Conservation (phyloP, 371 early-diverging fungal species). For the Mucor irregularis region DNA sequence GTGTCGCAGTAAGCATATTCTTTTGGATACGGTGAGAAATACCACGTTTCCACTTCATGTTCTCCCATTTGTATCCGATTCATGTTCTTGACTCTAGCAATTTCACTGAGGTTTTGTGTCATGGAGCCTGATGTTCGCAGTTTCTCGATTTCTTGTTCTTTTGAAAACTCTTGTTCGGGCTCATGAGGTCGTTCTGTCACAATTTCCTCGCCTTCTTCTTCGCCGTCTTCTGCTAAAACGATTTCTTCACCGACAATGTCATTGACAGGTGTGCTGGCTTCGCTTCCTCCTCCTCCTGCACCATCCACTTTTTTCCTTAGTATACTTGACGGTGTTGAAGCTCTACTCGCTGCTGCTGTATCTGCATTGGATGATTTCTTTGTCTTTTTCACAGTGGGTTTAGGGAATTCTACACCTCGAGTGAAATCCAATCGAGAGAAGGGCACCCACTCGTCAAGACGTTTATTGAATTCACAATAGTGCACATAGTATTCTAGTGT, state of each 20-base stretch:
- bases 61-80: conserved; percentile 93
- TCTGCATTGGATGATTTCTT: conserved; percentile 42
- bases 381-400: conserved; percentile 58
- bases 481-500: conserved; percentile 96
- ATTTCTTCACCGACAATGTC: conserved; percentile 12
- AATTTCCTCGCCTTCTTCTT: conserved; percentile 48
- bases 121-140: conserved; percentile 90
- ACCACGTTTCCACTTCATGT: conserved; percentile 96
- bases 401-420: conserved; percentile 78
- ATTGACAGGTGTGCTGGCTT: conserved; percentile 25
- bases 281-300: too few species aligned
- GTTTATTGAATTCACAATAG: conserved; percentile 97
- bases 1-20: conserved; percentile 73
- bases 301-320: conserved; percentile 16
- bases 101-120: conserved; percentile 92
- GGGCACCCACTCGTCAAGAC: conserved; percentile 98
- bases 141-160: conserved; percentile 92
- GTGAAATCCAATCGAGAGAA: conserved; percentile 71
- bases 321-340: conserved; percentile 9
- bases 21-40: conserved; percentile 95
- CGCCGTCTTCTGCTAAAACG: conserved; percentile 18
- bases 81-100: conserved; percentile 93
- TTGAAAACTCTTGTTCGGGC: conserved; percentile 55
- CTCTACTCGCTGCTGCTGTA: conserved; percentile 24
- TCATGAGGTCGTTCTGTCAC: conserved; percentile 39